Conservation (phyloP, 768 basidiomycete genomes). For the Amanita thiersii region DNA sequence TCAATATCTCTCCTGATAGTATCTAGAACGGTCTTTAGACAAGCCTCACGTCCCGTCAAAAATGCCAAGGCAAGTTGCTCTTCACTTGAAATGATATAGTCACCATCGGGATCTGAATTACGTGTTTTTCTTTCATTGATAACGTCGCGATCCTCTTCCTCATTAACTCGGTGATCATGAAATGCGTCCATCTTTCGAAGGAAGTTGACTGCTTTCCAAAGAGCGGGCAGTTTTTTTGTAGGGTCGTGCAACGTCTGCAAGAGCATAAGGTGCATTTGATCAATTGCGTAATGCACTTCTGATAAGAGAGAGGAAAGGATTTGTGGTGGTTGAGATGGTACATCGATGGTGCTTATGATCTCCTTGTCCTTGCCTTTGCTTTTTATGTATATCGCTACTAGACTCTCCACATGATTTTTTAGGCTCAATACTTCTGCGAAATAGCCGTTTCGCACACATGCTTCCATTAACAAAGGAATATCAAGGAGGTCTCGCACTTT, state of each 20-base stretch:
- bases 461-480: conserved; percentile 84
- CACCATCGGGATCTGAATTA: conserved; percentile 16
- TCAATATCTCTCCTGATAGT: conserved; percentile 40
- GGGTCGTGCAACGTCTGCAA: conserved; percentile 75
- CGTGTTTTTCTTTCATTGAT: conserved; percentile 10
- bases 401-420: conserved; percentile 55
- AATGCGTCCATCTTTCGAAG: conserved; percentile 77
- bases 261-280: conserved; percentile 72
- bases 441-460: conserved; percentile 87
- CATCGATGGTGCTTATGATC: not conserved
- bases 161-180: conserved; percentile 13
- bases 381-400: conserved; percentile 25
- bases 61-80: conserved; percentile 87
- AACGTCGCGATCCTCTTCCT: conserved; percentile 2
- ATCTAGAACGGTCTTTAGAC: conserved; percentile 51
- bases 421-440: conserved; percentile 90
- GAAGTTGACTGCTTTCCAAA: conserved; percentile 88
- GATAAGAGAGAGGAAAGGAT: conserved; percentile 55
- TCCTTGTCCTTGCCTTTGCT: conserved; percentile 19
- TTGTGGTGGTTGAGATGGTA: conserved; percentile 24
- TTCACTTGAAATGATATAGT: conserved; percentile 32
- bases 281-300: conserved; percentile 61
- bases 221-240: conserved; percentile 72
- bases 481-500: conserved; percentile 90
- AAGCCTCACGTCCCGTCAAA: conserved; percentile 56